These are phyloP conservation scores for Scheffersomyces titani DNA, from an alignment of 1,139 yeast species.

Conservation along the genomic window DNA sequence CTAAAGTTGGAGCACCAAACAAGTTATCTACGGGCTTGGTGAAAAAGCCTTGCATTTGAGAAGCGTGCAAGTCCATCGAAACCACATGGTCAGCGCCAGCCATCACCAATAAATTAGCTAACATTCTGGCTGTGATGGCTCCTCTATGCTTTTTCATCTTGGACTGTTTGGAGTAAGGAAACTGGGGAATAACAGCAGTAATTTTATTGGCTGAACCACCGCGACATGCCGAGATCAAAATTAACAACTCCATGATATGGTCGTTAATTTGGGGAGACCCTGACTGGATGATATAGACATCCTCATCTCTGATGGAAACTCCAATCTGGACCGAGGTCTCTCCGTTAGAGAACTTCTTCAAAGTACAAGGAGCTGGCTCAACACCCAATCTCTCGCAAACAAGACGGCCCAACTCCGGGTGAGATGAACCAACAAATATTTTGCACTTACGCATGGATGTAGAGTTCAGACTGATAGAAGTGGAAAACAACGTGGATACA, in stretches of 20 bases:
- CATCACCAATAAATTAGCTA: slow-evolving; percentile 91
- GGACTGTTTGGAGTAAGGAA: slow-evolving; percentile 95
- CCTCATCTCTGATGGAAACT: slow-evolving; percentile 92
- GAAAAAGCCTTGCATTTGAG: slow-evolving; percentile 99
- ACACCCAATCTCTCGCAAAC: slow-evolving; percentile 92
- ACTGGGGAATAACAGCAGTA: slow-evolving; percentile 96
- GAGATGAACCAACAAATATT: slow-evolving; percentile 94
- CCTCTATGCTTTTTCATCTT: slow-evolving; percentile 99
- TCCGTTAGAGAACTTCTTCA: slow-evolving; percentile 92
- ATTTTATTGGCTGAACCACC: slow-evolving; percentile 97
- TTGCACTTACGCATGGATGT: slow-evolving; percentile 87
- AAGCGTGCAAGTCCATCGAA: slow-evolving; percentile 96
- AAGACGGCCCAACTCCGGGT: slow-evolving; percentile 87
- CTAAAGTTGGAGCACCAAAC: slow-evolving; percentile 95
- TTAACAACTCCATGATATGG: slow-evolving; percentile 93
- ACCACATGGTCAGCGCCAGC: slow-evolving; percentile 99
- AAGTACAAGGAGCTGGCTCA: slow-evolving; percentile 91
- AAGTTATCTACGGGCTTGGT: slow-evolving; percentile 95
- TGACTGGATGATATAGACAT: slow-evolving; percentile 92
- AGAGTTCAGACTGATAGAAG: not conserved
- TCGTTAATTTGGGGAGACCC: slow-evolving; percentile 90
- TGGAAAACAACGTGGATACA: slow-evolving; percentile 6
- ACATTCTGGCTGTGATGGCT: slow-evolving; percentile 98
- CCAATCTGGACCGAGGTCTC: slow-evolving; percentile 97
- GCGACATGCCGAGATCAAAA: slow-evolving; percentile 90